Conservation (phyloP, 192 early-diverging fungal species). For the Coemansia javaensis region DNA sequence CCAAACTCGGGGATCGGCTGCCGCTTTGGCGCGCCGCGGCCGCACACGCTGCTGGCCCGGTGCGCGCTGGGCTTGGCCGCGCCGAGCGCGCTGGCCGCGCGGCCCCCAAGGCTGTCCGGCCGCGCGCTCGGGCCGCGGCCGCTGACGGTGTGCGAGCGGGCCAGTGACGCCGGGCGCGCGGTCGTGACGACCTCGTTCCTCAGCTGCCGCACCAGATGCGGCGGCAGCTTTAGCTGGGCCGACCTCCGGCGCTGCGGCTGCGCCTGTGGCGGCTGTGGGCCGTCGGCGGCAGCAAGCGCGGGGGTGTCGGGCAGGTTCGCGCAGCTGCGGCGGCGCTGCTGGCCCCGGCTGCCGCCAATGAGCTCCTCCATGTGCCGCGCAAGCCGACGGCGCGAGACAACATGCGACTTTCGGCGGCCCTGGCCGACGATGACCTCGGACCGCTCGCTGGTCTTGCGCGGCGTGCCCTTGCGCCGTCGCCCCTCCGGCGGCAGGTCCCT, state of each 20-base stretch:
- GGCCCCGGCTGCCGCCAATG: conserved; percentile 13
- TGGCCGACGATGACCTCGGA: conserved; percentile 48
- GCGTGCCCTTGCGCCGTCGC: conserved; percentile 44
- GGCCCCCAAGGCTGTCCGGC: neutral
- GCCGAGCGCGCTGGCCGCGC: neutral
- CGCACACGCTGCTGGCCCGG: too few relatives aligned
- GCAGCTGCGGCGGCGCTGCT: neutral
- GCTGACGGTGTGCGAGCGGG: conserved; percentile 7
- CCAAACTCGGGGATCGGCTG: conserved; percentile 11
- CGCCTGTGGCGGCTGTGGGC: neutral
- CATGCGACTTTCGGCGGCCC: conserved; percentile 1
- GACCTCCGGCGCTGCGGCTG: conserved; percentile 7
- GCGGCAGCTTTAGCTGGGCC: conserved; percentile 27
- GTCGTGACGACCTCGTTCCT: conserved; percentile 45
- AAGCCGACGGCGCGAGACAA: conserved; percentile 26
- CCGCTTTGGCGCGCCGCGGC: neutral
- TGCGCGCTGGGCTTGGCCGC: neutral
- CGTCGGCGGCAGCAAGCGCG: too few relatives aligned
- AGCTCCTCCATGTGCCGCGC: conserved; percentile 47
- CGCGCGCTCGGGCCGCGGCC: conserved; percentile 1
- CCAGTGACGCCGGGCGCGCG: conserved; percentile 5
- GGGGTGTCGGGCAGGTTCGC: neutral
- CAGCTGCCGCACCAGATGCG: conserved; percentile 37
- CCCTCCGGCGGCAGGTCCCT: conserved; percentile 7
- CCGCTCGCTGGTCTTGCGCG: conserved; percentile 30